phyloP scores from a whole-genome alignment of 441 rosid genomes.

The Croton setiger region DNA sequence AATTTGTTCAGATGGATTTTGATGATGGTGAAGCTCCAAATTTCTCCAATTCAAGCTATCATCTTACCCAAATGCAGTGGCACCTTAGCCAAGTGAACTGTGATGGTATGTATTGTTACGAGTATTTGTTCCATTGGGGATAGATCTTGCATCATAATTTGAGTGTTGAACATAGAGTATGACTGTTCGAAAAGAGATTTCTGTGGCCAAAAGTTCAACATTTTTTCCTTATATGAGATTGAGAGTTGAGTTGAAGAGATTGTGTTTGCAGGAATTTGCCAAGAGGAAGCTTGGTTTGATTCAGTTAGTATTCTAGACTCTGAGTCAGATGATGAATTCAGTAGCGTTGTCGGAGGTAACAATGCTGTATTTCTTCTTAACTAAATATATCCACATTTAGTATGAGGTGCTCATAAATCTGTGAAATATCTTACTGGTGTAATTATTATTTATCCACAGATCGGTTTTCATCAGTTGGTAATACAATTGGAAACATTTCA shows the following conservation, averaged over 20 bases:
- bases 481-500: slow-evolving; percentile 42
- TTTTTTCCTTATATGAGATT: not conserved
- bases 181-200: not conserved
- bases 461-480: slow-evolving; percentile 41
- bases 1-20: slow-evolving; percentile 45
- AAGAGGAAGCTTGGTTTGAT: slow-evolving; percentile 91
- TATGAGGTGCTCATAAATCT: not conserved
- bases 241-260: slow-evolving; percentile 2
- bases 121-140: not conserved
- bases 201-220: not conserved
- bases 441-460: slow-evolving; percentile 35
- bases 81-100: slow-evolving; percentile 42
- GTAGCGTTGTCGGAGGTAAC: slow-evolving; percentile 76
- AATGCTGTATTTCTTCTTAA: not conserved
- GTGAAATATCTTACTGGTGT: not conserved
- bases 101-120: slow-evolving; percentile 27
- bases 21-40: slow-evolving; percentile 44
- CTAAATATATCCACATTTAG: not conserved
- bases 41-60: slow-evolving; percentile 50
- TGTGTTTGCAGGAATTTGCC: slow-evolving; percentile 50
- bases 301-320: slow-evolving; percentile 77
- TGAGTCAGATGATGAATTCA: slow-evolving; percentile 77
- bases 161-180: not conserved
- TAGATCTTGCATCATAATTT: no score
- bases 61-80: slow-evolving; percentile 63